These are phyloP conservation scores for Pisolithus tinctorius DNA, from an alignment of 768 basidiomycete species.

Conservation along the genomic window DNA sequence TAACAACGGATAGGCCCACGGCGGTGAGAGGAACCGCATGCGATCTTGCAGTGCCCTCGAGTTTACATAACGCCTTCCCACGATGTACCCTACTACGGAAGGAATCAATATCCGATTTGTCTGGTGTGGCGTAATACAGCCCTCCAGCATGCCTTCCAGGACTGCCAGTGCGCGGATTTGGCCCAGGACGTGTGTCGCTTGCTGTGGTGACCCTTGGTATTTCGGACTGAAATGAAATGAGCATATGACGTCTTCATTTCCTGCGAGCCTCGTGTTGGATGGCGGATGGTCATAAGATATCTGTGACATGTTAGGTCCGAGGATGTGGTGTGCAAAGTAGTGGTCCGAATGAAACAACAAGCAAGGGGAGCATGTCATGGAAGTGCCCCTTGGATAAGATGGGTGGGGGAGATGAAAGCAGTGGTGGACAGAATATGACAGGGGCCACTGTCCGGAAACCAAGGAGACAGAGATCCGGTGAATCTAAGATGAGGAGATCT, in stretches of 20 bases:
- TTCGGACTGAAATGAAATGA: too few relatives aligned
- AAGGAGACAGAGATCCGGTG: constrained; percentile 11
- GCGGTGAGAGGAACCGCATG: not conserved
- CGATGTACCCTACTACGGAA: not conserved
- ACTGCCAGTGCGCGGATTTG: not conserved
- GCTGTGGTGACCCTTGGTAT: too few relatives aligned
- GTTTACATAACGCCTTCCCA: not conserved
- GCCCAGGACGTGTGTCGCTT: not conserved
- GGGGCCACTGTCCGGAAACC: constrained; percentile 2
- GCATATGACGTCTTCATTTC: not conserved
- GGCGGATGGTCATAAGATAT: too few relatives aligned
- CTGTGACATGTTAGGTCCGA: not conserved
- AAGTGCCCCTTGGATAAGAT: constrained; percentile 2
- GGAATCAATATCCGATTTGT: not conserved
- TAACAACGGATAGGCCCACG: not conserved
- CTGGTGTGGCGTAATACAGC: not conserved
- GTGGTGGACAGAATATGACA: not conserved
- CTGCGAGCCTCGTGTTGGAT: not conserved
- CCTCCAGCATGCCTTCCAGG: not conserved
- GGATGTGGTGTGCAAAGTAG: not conserved
- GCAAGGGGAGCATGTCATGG: not conserved
- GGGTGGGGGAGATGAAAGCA: constrained; percentile 2
- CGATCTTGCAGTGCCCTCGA: not conserved
- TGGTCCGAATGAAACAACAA: not conserved
- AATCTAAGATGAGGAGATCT: constrained; percentile 15